Conservation (phyloP, 352 stramenopile species). For the Thraustotheca clavata region DNA sequence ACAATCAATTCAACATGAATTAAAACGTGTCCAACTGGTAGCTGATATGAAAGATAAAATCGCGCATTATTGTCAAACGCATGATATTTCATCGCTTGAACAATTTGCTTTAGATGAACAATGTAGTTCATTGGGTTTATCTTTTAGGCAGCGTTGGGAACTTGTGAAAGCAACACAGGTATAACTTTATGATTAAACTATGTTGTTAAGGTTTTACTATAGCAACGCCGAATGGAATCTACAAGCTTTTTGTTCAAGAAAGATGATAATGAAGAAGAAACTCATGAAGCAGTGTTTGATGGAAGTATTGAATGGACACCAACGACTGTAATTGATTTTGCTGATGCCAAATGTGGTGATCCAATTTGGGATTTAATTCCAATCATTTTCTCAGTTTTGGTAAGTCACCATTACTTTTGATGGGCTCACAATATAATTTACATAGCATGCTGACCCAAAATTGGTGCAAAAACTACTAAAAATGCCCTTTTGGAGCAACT, state of each 20-base stretch:
- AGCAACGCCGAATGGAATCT: neutral
- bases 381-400: slow-evolving; percentile 68
- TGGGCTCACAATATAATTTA: neutral
- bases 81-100: neutral
- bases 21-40: no score
- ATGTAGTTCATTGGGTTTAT: neutral
- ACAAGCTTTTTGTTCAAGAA: neutral
- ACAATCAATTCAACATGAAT: no score
- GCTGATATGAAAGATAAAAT: no score
- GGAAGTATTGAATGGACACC: slow-evolving; percentile 48
- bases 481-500: slow-evolving; percentile 59
- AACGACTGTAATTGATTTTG: slow-evolving; percentile 77
- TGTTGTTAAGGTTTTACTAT: neutral
- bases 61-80: neutral
- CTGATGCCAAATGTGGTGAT: slow-evolving; percentile 78
- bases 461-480: slow-evolving; percentile 50
- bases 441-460: slow-evolving; percentile 53
- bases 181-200: neutral
- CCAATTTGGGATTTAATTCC: slow-evolving; percentile 80
- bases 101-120: neutral
- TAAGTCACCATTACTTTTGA: slow-evolving; percentile 25
- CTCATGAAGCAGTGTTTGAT: slow-evolving; percentile 30
- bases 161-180: neutral
- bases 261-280: neutral
- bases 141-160: neutral